Percentiles rank a stretch among this genome's conserved stretches.
Evolutionary conservation across 805 yeast species (phyloP).

Genomic region (Wickerhamomyces queroliae): DNA sequence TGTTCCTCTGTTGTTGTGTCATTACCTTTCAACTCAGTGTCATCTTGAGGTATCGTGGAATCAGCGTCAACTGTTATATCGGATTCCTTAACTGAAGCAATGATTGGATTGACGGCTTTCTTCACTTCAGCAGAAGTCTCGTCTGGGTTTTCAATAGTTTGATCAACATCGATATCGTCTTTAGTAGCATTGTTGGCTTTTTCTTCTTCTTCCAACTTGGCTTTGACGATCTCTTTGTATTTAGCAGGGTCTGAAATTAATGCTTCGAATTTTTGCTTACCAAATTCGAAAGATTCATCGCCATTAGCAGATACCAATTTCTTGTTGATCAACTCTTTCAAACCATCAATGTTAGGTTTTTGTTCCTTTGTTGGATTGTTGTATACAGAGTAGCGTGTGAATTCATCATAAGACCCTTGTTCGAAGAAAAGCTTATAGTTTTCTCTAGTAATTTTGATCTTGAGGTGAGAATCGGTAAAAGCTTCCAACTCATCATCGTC

Average conservation of each 20-base stretch:
- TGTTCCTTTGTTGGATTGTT: conserved; percentile 28
- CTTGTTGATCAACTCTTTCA: conserved; percentile 35
- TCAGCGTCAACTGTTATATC: conserved; percentile 39
- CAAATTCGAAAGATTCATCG: conserved; percentile 27
- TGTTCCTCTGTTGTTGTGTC: conserved; percentile 40
- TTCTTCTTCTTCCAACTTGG: conserved; percentile 6
- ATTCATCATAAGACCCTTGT: conserved; percentile 71
- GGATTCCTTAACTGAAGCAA: conserved; percentile 18
- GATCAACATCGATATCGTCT: conserved; percentile 15
- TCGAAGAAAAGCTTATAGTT: conserved; percentile 81
- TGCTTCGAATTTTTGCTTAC: conserved; percentile 18
- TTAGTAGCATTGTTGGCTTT: conserved; percentile 8
- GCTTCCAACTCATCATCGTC: conserved; percentile 35
- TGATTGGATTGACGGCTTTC: conserved; percentile 12
- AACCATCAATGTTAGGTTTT: conserved; percentile 26
- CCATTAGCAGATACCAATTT: conserved; percentile 2
- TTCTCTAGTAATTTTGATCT: conserved; percentile 72
- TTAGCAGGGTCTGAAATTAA: conserved; percentile 18
- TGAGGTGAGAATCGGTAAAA: conserved; percentile 59
- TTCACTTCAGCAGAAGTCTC: conserved; percentile 14
- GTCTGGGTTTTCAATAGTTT: conserved; percentile 18
- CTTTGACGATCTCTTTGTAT: conserved; percentile 9
- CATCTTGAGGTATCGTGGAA: conserved; percentile 44
- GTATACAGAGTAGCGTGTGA: conserved; percentile 54
- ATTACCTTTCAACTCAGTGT: conserved; percentile 33